phyloP scores from a whole-genome alignment of 2,329 filamentous ascomycete genomes.

The Paradendryphiella salina region DNA sequence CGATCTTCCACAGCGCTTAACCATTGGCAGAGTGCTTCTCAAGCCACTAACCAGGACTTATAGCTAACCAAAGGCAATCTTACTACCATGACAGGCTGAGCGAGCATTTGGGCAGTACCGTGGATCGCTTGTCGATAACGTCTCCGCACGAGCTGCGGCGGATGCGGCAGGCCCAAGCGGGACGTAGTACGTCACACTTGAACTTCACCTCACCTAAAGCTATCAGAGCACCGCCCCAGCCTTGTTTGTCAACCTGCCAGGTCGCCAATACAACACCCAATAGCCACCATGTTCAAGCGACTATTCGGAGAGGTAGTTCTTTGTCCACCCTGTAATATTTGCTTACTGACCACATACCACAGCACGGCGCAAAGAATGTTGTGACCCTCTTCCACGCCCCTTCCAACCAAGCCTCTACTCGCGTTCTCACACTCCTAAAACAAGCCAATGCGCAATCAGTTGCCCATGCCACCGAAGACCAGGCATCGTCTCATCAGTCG shows the following conservation, averaged over 20 bases:
- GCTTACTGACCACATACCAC: constrained; percentile 20
- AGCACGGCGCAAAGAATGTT: constrained; percentile 67
- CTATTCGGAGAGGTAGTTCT: constrained; percentile 52
- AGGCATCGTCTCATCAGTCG: constrained; percentile 66
- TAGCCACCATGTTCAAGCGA: constrained; percentile 50
- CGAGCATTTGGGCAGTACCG: background rate
- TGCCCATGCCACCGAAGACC: constrained; percentile 71
- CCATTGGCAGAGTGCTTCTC: too few relatives aligned
- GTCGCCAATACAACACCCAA: constrained; percentile 1
- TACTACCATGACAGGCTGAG: background rate
- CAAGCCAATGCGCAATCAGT: constrained; percentile 72
- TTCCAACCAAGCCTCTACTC: constrained; percentile 69
- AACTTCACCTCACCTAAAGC: constrained; percentile 26
- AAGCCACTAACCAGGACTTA: too few relatives aligned
- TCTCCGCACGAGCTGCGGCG: constrained; percentile 1
- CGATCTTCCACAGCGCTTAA: too few relatives aligned
- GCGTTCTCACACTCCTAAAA: constrained; percentile 76
- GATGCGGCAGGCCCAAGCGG: constrained; percentile 17
- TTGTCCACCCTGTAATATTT: background rate
- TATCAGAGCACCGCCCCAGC: constrained; percentile 20
- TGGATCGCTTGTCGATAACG: constrained; percentile 5
- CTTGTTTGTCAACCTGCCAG: constrained; percentile 16
- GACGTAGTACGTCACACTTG: constrained; percentile 33
- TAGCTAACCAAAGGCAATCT: background rate
- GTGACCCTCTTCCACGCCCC: constrained; percentile 96